Base-by-base conservation (phyloP, 345 rosid species). In the Erodium maritimum region DNA sequence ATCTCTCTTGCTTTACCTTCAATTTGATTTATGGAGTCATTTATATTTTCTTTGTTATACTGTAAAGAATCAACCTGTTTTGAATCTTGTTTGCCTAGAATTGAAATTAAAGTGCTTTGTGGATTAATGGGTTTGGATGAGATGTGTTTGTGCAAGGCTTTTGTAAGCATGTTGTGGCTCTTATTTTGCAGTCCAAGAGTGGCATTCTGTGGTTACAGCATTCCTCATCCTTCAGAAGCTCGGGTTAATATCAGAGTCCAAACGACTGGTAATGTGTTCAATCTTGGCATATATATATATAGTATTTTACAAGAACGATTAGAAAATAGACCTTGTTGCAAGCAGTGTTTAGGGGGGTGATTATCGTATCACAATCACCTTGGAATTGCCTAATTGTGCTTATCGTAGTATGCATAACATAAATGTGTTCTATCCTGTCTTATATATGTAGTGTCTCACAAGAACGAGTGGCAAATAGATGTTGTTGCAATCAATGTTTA, bases 191-290 rank as follows among this genome's bases (percentile, higher is more conserved):
- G 94, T 66, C 90, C 97, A 21, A 82, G 96, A 69, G 91, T 87
- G 20, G 66, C 81, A 6, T 65, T 75, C 59, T 80, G 77, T 61
- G 91, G 84, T 17, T 87, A 93, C 79, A 87, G 88, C 68, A 89
- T 93, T 55, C 97, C 91, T 59, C 96, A 89, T 80, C 97, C 97
- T 61, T 89, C 97, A 29, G 83, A 82, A 68, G 94, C 90, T 54
- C 70, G 70, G 24, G 91, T 93, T 61, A 83, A 78, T 61, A 67
- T 89, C 58, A 80, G 84, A 58, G 91, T 93, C 34, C 96, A 93
- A 70, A 93, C 99, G 10, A 85, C 99, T 71, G 99, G 99, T 93
- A 76, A 62, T 52, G 6, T 29, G 48, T 42, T 42, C 6, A 7
- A 1, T 42, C 48, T 12, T 42, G 8, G 8, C 48, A 42, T 42